These are phyloP conservation scores for Oryza meyeriana DNA, from an alignment of 176 grass and related monocot species.

Conservation along the genomic window DNA sequence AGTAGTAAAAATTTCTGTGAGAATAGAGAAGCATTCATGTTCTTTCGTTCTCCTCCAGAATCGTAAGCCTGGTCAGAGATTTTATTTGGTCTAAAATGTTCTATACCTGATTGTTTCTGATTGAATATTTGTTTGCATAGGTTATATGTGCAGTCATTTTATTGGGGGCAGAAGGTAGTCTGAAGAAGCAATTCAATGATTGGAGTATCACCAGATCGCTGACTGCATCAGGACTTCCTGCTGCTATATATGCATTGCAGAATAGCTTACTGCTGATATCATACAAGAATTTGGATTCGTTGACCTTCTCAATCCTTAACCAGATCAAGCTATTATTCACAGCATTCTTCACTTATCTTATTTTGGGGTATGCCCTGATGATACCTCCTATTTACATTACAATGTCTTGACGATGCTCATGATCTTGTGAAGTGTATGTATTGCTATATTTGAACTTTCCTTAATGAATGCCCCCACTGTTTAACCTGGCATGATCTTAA, in stretches of 20 bases:
- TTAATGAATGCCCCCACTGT: background rate
- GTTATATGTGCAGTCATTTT: too few species aligned
- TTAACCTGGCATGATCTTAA: too few species aligned
- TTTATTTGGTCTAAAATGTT: conserved; percentile 17
- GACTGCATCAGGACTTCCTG: conserved; percentile 86
- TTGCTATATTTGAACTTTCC: conserved; percentile 1
- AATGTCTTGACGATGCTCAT: background rate
- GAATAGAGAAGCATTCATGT: background rate
- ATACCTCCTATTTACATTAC: conserved; percentile 13
- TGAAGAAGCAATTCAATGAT: conserved; percentile 56
- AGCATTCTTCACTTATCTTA: too few species aligned
- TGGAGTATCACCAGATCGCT: conserved; percentile 77
- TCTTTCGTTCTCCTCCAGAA: background rate
- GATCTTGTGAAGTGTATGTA: background rate
- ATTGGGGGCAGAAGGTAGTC: conserved; percentile 59
- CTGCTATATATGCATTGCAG: conserved; percentile 91
- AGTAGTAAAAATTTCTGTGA: background rate
- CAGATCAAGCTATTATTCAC: conserved; percentile 97
- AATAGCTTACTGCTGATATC: conserved; percentile 93
- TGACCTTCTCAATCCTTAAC: conserved; percentile 96
- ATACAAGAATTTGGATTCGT: conserved; percentile 96
- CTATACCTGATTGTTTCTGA: background rate
- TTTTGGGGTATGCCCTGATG: conserved; percentile 64
- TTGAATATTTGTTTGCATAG: too few species aligned
- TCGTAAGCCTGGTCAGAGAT: conserved; percentile 27